phyloP scores from a whole-genome alignment of 495 filamentous ascomycete genomes.

The Thermothielavioides terrestris region DNA sequence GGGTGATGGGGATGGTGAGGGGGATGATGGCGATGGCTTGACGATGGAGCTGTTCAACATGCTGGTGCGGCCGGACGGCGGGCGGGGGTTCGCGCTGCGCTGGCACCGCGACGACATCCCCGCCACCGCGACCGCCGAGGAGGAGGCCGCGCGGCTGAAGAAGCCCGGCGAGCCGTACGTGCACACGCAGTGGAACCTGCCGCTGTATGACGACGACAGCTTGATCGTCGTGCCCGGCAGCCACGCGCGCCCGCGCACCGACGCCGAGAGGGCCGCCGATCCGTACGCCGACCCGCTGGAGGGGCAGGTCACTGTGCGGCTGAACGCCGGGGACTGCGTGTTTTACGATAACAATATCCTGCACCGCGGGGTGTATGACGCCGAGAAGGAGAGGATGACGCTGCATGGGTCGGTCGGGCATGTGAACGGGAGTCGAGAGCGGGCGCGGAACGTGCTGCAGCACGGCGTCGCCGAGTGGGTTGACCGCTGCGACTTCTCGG shows the following conservation, averaged over 20 bases:
- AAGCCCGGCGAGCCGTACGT: conserved; percentile 12
- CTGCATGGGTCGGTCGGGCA: conserved; percentile 74
- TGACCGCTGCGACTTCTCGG: conserved; percentile 44
- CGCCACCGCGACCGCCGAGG: conserved; percentile 43
- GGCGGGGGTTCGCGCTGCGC: conserved; percentile 50
- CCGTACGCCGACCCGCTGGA: conserved; percentile 50
- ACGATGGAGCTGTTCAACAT: conserved; percentile 78
- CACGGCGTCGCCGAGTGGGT: conserved; percentile 77
- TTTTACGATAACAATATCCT: conserved; percentile 88
- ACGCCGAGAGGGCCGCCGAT: conserved; percentile 51
- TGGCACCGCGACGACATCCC: conserved; percentile 78
- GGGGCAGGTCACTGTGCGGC: conserved; percentile 51
- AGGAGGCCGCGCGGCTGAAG: conserved; percentile 42
- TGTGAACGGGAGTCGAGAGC: conserved; percentile 39
- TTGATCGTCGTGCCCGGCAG: conserved; percentile 64
- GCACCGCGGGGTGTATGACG: conserved; percentile 67
- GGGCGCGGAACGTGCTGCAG: conserved; percentile 76
- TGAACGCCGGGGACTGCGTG: conserved; percentile 64
- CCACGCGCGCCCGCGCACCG: conserved; percentile 58
- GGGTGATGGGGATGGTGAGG: conserved; percentile 15
- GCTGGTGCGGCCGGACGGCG: conserved; percentile 50
- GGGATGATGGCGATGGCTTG: conserved; percentile 27
- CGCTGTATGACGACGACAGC: conserved; percentile 57
- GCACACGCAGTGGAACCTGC: conserved; percentile 74
- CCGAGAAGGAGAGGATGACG: conserved; percentile 56